Conservation (phyloP, 108 stramenopile species). For the Seminavis robusta region DNA sequence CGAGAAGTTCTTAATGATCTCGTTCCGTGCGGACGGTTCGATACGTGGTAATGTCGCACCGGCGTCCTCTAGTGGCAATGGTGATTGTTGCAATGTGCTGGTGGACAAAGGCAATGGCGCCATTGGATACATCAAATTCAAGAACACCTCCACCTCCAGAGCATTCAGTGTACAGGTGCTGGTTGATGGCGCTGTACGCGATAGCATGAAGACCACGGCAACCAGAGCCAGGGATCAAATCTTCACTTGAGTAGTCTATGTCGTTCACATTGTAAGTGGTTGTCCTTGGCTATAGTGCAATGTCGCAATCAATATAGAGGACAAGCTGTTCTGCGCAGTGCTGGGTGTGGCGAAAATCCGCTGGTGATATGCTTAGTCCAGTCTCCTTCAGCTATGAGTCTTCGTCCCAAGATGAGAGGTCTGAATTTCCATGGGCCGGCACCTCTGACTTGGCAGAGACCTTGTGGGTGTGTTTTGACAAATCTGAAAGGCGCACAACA, state of each 20-base stretch:
- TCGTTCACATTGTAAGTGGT: too few species aligned
- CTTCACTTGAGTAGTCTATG: neutral
- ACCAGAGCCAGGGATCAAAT: neutral
- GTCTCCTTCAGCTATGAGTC: too few species aligned
- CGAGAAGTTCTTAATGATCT: too few species aligned
- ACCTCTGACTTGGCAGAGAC: neutral
- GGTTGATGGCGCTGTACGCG: slow-evolving; percentile 6
- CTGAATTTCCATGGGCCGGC: neutral
- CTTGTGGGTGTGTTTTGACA: neutral
- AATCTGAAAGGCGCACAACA: slow-evolving; percentile 7
- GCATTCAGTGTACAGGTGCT: slow-evolving; percentile 16
- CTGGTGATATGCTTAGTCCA: too few species aligned
- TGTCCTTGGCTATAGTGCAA: too few species aligned
- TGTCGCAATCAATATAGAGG: neutral
- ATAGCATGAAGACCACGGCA: slow-evolving; percentile 5
- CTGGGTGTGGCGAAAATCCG: neutral
- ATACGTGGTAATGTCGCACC: too few species aligned
- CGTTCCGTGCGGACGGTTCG: too few species aligned
- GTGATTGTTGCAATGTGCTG: neutral
- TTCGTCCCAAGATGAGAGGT: neutral
- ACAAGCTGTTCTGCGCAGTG: neutral
- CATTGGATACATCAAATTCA: slow-evolving; percentile 15
- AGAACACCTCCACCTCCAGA: slow-evolving; percentile 8
- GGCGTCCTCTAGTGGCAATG: slow-evolving; percentile 2
- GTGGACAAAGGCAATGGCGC: neutral